Evolutionary conservation across 495 filamentous ascomycete genomes (phyloP), one percentile per base, ranked within the genome.

Genomic region (Alectoria sarmentosa): DNA sequence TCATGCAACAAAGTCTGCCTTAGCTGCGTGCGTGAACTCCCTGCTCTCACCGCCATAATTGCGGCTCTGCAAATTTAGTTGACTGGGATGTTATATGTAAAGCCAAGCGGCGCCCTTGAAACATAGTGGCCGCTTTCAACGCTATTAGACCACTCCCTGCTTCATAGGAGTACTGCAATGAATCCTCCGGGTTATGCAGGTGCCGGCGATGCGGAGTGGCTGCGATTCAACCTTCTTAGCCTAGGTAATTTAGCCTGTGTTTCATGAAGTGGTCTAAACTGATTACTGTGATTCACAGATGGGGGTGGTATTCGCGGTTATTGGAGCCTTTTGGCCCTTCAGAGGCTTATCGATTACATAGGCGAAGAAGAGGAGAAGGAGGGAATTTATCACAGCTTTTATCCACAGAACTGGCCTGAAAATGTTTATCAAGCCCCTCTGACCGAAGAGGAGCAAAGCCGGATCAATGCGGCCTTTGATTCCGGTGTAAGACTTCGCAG

Each of bases 241-340:
- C 28, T 54, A 32, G 49, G 49, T 54, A 1, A 4, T 32, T 9
- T 28, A 54, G 3, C 26, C 49, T 17, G 14, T 7, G 13, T 15
- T 54, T 54, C 28, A 32, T 19, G 26, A 30, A 4, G 26, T 32
- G 49, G 15, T 4, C 13, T 21, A 13, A 28, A 7, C 32, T 52
- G 42, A 49, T 39, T 23, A 36, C 5, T 36, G 3, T 19, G 37
- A 34, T 48, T 59, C 15, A 42, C 23, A 69, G 67, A 69, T 23
- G 67, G 67, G 5, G 67, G 67, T 61, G 67, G 67, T 4, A 60
- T 69, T 14, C 67, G 67, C 41, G 66, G 66, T 17, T 56, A 65
- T 55, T 69, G 67, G 66, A 65, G 14, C 14, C 62, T 69, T 42
- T 32, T 67, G 34, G 67, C 57, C 15, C 46, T 69, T 21, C 21